These are phyloP conservation scores for Talaromyces wortmannii DNA, from an alignment of 495 filamentous ascomycete species.

Conservation along the genomic window DNA sequence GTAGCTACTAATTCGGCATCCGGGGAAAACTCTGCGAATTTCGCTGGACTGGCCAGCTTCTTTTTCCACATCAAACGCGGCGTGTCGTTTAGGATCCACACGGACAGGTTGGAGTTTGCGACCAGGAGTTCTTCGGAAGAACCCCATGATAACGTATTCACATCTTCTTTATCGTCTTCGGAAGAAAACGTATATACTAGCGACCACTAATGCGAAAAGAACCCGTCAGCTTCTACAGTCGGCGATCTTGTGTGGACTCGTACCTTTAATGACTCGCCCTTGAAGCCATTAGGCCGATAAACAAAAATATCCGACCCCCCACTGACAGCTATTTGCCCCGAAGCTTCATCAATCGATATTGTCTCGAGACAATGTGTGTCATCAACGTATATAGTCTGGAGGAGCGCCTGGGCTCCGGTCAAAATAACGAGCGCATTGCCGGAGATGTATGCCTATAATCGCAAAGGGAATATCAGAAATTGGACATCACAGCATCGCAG, in stretches of 20 bases:
- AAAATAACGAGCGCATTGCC: slow-evolving; percentile 83
- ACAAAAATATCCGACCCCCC: slow-evolving; percentile 59
- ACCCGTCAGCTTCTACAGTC: slow-evolving; percentile 4
- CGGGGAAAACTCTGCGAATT: slow-evolving; percentile 75
- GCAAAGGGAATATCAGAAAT: background rate
- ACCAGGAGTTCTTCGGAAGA: slow-evolving; percentile 73
- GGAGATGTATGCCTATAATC: slow-evolving; percentile 74
- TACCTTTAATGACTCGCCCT: slow-evolving; percentile 54
- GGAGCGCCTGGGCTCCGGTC: slow-evolving; percentile 60
- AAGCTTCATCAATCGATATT: slow-evolving; percentile 68
- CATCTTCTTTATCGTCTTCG: slow-evolving; percentile 33
- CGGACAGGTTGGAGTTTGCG: slow-evolving; percentile 61
- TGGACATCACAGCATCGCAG: background rate
- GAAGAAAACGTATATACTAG: slow-evolving; percentile 38
- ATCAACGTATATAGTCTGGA: slow-evolving; percentile 89
- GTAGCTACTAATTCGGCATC: slow-evolving; percentile 82
- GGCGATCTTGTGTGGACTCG: slow-evolving; percentile 2
- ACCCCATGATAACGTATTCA: slow-evolving; percentile 79
- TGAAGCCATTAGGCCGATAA: slow-evolving; percentile 70
- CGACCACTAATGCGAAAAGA: slow-evolving; percentile 38
- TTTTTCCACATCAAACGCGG: slow-evolving; percentile 64
- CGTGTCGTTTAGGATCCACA: slow-evolving; percentile 53
- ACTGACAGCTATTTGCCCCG: slow-evolving; percentile 80
- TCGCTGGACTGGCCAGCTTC: slow-evolving; percentile 61
- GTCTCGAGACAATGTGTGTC: slow-evolving; percentile 64